Evolutionary conservation across 2,329 filamentous ascomycete species (phyloP).

Genomic region (Fusarium sublunatum): DNA sequence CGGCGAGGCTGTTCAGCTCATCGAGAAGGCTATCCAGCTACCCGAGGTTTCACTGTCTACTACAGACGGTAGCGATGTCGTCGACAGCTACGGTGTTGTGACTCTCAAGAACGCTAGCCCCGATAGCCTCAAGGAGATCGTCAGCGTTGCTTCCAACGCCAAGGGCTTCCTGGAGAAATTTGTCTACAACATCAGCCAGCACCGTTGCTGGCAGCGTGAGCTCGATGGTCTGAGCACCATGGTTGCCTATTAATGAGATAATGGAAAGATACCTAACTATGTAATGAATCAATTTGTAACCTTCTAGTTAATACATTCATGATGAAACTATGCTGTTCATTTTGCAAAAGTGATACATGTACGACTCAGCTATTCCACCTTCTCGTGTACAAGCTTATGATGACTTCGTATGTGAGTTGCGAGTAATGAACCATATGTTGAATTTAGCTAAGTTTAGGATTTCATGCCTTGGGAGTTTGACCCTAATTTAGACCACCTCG

Average conservation of each 20-base stretch:
- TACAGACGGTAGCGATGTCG: conserved; percentile 56
- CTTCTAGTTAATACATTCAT: background rate
- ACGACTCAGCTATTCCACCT: too few species aligned
- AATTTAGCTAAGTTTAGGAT: too few species aligned
- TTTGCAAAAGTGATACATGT: too few species aligned
- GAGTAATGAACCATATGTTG: too few species aligned
- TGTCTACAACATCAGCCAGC: conserved; percentile 74
- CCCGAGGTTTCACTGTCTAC: conserved; percentile 56
- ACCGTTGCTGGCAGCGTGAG: conserved; percentile 80
- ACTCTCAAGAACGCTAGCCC: conserved; percentile 68
- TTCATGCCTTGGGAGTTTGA: too few species aligned
- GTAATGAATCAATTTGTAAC: conserved; percentile 10
- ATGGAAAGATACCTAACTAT: conserved; percentile 22
- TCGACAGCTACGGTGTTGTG: conserved; percentile 80
- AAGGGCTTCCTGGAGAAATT: conserved; percentile 78
- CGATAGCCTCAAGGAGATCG: conserved; percentile 68
- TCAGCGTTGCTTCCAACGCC: conserved; percentile 73
- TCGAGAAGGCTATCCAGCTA: conserved; percentile 61
- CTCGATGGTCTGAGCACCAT: conserved; percentile 72
- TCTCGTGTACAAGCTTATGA: too few species aligned
- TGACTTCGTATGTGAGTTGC: too few species aligned
- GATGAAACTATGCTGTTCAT: too few species aligned
- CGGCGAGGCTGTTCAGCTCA: conserved; percentile 75
- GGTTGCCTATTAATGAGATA: conserved; percentile 72
- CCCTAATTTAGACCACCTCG: background rate